Base-by-base conservation (phyloP, 164 flowering plant genomes). In the Magnolia sinica region DNA sequence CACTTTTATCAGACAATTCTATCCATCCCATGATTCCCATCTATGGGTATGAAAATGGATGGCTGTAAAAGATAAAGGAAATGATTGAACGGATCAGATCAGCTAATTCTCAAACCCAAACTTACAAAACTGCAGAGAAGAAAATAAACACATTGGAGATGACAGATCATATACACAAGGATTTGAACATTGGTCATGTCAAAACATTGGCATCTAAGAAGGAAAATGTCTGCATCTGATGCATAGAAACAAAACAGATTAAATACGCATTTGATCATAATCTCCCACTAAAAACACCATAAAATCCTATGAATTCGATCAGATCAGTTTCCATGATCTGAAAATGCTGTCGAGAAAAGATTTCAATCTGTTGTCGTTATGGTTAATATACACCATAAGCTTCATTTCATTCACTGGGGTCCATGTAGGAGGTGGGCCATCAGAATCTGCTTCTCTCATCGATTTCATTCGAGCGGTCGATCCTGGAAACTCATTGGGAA, bases 391-490 rank as follows among this genome's bases (percentile, higher is more conserved):
- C 73, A 69, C 70, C 74, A 71, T 73, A 50, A 74, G 68, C 22
- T 45, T 72, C 61, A 70, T 55, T 72, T 55, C 81, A 13, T 61
- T 75, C 64, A 50, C 73, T 72, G 63, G 52, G 13, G 68, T 51
- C 49, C 74, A 76, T 63, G 19, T 18, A 8, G 80, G 76, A 77
- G 84, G 78, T 70, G 76, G 80, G 79, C 72, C 68, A n/a, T 74
- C 83, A 11, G 87, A 85, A 83, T 75, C 83, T 50, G 71, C 79
- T 24, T 59, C 77, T 19, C 79, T 86, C 0, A 29, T 66, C 68
- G 73, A 61, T 18, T 84, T 88, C 75, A 79, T 85, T 67, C 80
- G 20, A 73, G 76, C 85, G 52, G 67, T 88, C 51, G 90, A 88
- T 80, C 87, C 87, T 11, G 29, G 80, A 65, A 84, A 85, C 49